Conservation (phyloP, 164 flowering plant genomes). For the Nelumbo lutea region DNA sequence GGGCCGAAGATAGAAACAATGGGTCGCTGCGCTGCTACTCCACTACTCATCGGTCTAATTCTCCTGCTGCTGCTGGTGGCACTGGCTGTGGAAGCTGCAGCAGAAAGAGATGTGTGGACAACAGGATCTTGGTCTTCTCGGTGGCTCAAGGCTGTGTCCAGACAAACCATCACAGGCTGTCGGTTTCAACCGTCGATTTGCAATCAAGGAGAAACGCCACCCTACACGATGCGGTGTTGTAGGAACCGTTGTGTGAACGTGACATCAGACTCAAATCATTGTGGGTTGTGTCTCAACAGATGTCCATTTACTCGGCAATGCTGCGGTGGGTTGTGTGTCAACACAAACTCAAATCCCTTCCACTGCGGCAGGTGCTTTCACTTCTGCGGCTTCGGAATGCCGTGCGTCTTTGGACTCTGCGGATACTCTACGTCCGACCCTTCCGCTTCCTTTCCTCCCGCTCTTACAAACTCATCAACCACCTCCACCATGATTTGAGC, state of each 20-base stretch:
- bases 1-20: neutral
- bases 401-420: conserved; percentile 67
- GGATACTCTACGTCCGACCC: conserved; percentile 53
- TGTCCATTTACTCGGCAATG: conserved; percentile 71
- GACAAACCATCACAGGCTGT: conserved; percentile 40
- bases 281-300: conserved; percentile 56
- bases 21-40: neutral
- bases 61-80: too few relatives aligned
- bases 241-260: conserved; percentile 56
- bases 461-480: too few relatives aligned
- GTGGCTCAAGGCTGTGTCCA: conserved; percentile 33
- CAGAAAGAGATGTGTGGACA: neutral
- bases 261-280: conserved; percentile 41
- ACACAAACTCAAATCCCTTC: conserved; percentile 39
- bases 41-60: too few relatives aligned
- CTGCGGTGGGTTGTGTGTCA: conserved; percentile 52
- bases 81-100: neutral
- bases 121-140: conserved; percentile 12
- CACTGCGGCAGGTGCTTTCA: conserved; percentile 59
- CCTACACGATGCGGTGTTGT: conserved; percentile 40
- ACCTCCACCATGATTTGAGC: too few relatives aligned
- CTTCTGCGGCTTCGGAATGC: conserved; percentile 36
- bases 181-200: conserved; percentile 61
- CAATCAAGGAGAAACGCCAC: conserved; percentile 19
- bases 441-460: conserved; percentile 33